Conservation (phyloP, 1,284 basidiomycete species). For the Cryptococcus neoformans region DNA sequence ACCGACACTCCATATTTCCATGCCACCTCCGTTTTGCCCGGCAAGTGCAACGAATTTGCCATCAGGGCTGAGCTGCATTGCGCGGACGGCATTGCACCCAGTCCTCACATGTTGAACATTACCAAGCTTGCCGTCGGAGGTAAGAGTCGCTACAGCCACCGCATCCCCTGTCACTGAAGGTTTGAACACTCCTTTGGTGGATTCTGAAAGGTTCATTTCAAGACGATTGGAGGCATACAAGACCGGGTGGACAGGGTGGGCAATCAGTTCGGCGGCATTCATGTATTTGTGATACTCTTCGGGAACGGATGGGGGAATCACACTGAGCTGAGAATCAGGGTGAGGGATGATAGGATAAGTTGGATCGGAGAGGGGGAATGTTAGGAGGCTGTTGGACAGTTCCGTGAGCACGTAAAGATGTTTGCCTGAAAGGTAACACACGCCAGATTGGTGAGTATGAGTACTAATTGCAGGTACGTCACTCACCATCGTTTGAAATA, state of each 20-base stretch:
- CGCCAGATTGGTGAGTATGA: background rate
- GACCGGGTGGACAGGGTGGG: constrained; percentile 28
- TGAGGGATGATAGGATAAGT: constrained; percentile 23
- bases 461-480: background rate
- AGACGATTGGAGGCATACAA: constrained; percentile 46
- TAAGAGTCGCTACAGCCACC: constrained; percentile 36
- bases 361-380: constrained; percentile 29
- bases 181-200: constrained; percentile 19
- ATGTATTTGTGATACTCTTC: constrained; percentile 22
- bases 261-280: constrained; percentile 40
- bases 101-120: constrained; percentile 35
- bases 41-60: constrained; percentile 42
- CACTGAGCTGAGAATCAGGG: constrained; percentile 20
- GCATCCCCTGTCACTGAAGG: constrained; percentile 36
- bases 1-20: constrained; percentile 39
- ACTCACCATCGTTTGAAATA: constrained; percentile 38
- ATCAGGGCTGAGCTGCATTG: constrained; percentile 38
- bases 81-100: constrained; percentile 36
- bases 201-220: constrained; percentile 33
- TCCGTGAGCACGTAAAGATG: constrained; percentile 46
- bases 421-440: constrained; percentile 21
- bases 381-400: constrained; percentile 32
- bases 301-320: constrained; percentile 37
- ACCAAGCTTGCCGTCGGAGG: constrained; percentile 24
- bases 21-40: constrained; percentile 37